phyloP scores from a whole-genome alignment of 768 basidiomycete genomes.

The Termitomyces sp. region DNA sequence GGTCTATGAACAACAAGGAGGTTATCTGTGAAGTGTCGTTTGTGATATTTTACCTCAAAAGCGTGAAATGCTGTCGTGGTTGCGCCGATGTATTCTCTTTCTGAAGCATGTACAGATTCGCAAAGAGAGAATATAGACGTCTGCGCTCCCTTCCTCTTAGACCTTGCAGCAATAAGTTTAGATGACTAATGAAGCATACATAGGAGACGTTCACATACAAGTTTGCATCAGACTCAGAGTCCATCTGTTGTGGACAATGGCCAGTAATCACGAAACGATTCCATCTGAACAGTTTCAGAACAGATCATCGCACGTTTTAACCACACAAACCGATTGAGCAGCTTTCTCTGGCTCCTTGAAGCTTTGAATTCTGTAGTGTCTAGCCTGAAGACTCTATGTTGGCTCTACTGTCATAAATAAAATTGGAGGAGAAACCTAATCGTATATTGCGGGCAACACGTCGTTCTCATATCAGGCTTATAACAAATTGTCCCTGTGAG shows the following conservation, averaged over 20 bases:
- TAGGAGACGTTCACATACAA: not conserved
- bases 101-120: slow-evolving; percentile 51
- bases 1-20: slow-evolving; percentile 40
- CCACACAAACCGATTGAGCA: slow-evolving; percentile 55
- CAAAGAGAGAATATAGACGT: slow-evolving; percentile 35
- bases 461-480: slow-evolving; percentile 73
- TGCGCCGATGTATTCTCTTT: slow-evolving; percentile 29
- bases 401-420: slow-evolving; percentile 1
- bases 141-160: slow-evolving; percentile 13
- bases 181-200: not conserved
- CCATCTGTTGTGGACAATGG: slow-evolving; percentile 26
- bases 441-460: slow-evolving; percentile 94
- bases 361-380: slow-evolving; percentile 63
- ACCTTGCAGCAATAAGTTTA: not conserved
- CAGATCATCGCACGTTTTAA: not conserved
- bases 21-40: not conserved
- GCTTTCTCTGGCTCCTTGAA: slow-evolving; percentile 69
- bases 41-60: slow-evolving; percentile 47
- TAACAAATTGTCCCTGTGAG: slow-evolving; percentile 67
- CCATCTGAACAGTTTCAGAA: slow-evolving; percentile 43
- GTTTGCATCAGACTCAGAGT: slow-evolving; percentile 14
- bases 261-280: slow-evolving; percentile 60
- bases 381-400: slow-evolving; percentile 37
- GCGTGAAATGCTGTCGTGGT: slow-evolving; percentile 34
- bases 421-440: slow-evolving; percentile 54